phyloP scores from a whole-genome alignment of 1,284 basidiomycete genomes.

The Malassezia obtusa region DNA sequence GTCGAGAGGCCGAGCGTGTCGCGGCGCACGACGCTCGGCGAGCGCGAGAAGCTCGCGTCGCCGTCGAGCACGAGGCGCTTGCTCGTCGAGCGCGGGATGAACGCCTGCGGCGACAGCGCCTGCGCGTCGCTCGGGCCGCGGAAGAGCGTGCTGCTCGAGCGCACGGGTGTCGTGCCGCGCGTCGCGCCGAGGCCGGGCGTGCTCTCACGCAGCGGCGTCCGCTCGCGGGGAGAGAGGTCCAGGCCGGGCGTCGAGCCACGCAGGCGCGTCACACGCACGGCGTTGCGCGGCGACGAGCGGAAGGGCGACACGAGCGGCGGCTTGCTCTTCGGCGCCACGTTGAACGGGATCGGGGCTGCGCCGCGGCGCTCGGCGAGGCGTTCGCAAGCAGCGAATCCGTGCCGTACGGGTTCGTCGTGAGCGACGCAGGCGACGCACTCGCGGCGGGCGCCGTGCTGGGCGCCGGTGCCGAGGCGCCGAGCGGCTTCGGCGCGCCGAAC shows the following conservation, averaged over 20 bases:
- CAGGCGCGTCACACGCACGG: conserved; percentile 39
- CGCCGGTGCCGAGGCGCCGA: conserved; percentile 15
- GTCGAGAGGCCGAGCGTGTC: neutral
- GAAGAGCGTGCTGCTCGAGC: conserved; percentile 45
- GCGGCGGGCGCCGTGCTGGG: conserved; percentile 4
- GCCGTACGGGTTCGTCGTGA: conserved; percentile 77
- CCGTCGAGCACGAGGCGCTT: conserved; percentile 81
- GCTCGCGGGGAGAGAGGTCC: conserved; percentile 26
- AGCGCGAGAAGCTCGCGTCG: conserved; percentile 27
- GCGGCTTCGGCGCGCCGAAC: conserved; percentile 20
- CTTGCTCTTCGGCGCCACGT: conserved; percentile 48
- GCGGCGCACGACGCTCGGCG: conserved; percentile 17
- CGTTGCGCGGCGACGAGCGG: conserved; percentile 43
- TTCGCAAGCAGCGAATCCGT: conserved; percentile 57
- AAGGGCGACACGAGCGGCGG: conserved; percentile 52
- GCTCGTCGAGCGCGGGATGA: conserved; percentile 66
- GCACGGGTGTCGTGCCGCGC: conserved; percentile 14
- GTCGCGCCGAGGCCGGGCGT: conserved; percentile 28
- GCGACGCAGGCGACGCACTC: conserved; percentile 49
- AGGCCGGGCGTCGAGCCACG: conserved; percentile 39
- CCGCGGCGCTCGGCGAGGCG: conserved; percentile 21
- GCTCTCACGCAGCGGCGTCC: conserved; percentile 39
- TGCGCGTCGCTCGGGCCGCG: conserved; percentile 56
- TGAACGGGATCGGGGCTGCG: conserved; percentile 40
- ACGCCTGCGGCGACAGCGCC: conserved; percentile 53